A percentile compares a stretch with the other conserved stretches of the same genome.
phyloP scores from a whole-genome alignment of 1,284 basidiomycete species.

The Boletus chippewaensis region DNA sequence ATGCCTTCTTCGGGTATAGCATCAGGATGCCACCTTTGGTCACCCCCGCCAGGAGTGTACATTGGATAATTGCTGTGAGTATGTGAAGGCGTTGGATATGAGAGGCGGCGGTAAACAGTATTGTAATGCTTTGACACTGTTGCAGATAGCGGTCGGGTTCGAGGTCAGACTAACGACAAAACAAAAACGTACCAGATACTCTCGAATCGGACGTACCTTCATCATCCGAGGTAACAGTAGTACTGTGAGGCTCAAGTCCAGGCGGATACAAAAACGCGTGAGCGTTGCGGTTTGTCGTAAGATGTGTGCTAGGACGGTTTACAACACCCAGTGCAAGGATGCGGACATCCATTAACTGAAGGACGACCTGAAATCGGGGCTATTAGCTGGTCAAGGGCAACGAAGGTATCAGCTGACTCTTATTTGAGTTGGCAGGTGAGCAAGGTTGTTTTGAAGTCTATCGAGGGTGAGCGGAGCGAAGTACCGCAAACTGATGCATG shows the following conservation, averaged over 20 bases:
- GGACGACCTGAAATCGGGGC: slow-evolving; percentile 44
- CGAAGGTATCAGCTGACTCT: slow-evolving; percentile 37
- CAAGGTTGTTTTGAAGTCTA: slow-evolving; percentile 58
- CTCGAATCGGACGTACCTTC: not conserved
- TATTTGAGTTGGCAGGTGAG: slow-evolving; percentile 55
- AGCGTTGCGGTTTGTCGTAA: slow-evolving; percentile 60
- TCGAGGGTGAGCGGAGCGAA: not conserved
- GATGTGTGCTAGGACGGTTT: slow-evolving; percentile 47
- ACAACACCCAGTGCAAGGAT: slow-evolving; percentile 65
- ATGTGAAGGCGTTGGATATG: slow-evolving; percentile 49
- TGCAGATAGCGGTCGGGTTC: not conserved
- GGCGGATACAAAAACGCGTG: slow-evolving; percentile 60
- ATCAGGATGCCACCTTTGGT: slow-evolving; percentile 57
- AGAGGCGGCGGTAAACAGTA: slow-evolving; percentile 39
- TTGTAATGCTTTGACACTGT: slow-evolving; percentile 3
- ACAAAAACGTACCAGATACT: slow-evolving; percentile 7
- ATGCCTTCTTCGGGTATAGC: slow-evolving; percentile 53
- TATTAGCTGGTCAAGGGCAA: slow-evolving; percentile 14
- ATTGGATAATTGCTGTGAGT: slow-evolving; percentile 62
- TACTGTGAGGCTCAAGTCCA: slow-evolving; percentile 39
- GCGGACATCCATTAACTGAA: slow-evolving; percentile 66
- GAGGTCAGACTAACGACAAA: not conserved
- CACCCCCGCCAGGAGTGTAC: slow-evolving; percentile 59
- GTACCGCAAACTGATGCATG: not conserved
- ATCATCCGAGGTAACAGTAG: not conserved